phyloP scores from a whole-genome alignment of 306 rosid species.

The Potentilla sterilis region DNA sequence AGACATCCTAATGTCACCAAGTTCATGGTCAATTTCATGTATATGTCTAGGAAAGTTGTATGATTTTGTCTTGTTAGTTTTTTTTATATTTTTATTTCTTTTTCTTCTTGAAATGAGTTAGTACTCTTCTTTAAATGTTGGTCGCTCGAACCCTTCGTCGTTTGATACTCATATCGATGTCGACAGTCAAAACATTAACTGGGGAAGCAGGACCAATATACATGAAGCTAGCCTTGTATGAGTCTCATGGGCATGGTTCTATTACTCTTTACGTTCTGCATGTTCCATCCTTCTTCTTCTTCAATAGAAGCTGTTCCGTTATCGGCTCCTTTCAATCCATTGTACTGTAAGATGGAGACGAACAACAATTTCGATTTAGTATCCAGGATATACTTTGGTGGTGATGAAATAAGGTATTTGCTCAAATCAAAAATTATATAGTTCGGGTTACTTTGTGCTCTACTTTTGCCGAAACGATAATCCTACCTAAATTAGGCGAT shows the following conservation, averaged over 20 bases:
- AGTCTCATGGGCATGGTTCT: not conserved
- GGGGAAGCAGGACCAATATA: not conserved
- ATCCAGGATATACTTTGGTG: slow-evolving; percentile 8
- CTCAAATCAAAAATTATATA: too few relatives aligned
- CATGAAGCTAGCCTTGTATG: slow-evolving; percentile 10
- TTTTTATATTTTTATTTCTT: too few relatives aligned
- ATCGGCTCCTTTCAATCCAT: not conserved
- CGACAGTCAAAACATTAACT: slow-evolving; percentile 10
- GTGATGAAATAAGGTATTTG: not conserved
- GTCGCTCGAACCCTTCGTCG: not conserved
- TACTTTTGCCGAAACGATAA: not conserved
- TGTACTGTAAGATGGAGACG: slow-evolving; percentile 3
- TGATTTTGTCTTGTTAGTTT: too few relatives aligned
- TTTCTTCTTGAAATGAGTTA: too few relatives aligned
- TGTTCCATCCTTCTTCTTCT: slow-evolving; percentile 4
- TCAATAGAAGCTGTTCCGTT: slow-evolving; percentile 16
- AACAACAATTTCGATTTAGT: not conserved
- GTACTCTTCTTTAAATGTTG: not conserved
- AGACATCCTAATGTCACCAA: too few relatives aligned
- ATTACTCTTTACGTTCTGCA: not conserved
- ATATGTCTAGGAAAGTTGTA: too few relatives aligned
- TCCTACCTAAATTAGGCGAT: not conserved
- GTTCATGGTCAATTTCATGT: too few relatives aligned
- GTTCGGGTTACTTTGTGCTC: slow-evolving; percentile 7
- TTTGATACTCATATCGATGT: slow-evolving; percentile 8